A percentile compares a stretch with the other conserved stretches of the same genome.
Conservation (phyloP, 108 stramenopile species). For the Cyclotella baltica region DNA sequence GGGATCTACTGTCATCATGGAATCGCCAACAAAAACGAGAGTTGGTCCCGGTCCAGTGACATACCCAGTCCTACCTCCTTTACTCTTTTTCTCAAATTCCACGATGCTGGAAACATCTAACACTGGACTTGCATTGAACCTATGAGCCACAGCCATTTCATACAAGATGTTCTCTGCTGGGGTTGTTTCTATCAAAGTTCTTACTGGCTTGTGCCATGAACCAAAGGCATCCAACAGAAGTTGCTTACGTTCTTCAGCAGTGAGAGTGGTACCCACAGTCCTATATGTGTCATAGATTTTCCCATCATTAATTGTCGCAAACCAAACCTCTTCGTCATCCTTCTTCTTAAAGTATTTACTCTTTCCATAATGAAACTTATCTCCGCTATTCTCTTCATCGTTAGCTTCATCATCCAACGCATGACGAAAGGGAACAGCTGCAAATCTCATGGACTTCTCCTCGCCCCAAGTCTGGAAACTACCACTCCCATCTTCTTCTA, state of each 20-base stretch:
- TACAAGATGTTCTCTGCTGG: conserved; percentile 81
- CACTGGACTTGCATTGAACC: conserved; percentile 69
- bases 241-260: conserved; percentile 59
- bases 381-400: conserved; percentile 23
- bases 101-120: conserved; percentile 67
- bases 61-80: not conserved
- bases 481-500: conserved; percentile 59
- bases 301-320: conserved; percentile 81
- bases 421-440: conserved; percentile 78
- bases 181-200: conserved; percentile 75
- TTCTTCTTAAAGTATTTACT: conserved; percentile 25
- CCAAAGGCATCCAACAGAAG: conserved; percentile 72
- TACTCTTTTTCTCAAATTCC: conserved; percentile 33
- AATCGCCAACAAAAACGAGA: conserved; percentile 81
- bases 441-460: conserved; percentile 81
- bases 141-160: conserved; percentile 81
- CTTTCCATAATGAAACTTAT: conserved; percentile 12
- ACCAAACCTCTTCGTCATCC: conserved; percentile 80
- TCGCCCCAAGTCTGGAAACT: conserved; percentile 92
- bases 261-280: conserved; percentile 46
- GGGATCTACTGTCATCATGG: conserved; percentile 89
- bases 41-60: conserved; percentile 68
- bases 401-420: conserved; percentile 26
- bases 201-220: conserved; percentile 87
- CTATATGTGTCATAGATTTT: conserved; percentile 25